phyloP scores from a whole-genome alignment of 306 rosid genomes.

The Sphenostylis stenocarpa region DNA sequence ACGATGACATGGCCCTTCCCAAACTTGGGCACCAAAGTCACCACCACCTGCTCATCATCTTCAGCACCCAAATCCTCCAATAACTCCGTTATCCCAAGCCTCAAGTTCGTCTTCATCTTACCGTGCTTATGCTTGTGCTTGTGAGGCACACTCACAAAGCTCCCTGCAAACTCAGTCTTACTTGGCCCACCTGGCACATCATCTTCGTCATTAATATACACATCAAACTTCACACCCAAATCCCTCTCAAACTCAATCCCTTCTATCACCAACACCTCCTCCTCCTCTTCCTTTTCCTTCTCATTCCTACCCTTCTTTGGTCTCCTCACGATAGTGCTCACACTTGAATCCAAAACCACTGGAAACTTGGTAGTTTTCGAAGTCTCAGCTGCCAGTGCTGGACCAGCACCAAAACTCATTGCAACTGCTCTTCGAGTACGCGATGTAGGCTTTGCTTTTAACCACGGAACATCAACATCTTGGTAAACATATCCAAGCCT shows the following conservation, averaged over 20 bases:
- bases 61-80: conserved; percentile 82
- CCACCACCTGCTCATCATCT: conserved; percentile 63
- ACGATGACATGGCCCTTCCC: conserved; percentile 55
- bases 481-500: conserved; percentile 64
- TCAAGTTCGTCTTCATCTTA: conserved; percentile 43
- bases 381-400: conserved; percentile 46
- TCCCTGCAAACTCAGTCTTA: conserved; percentile 77
- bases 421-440: neutral
- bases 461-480: conserved; percentile 69
- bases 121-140: conserved; percentile 32
- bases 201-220: conserved; percentile 71
- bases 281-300: conserved; percentile 49
- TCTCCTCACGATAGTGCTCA: conserved; percentile 55
- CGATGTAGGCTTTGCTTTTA: conserved; percentile 48
- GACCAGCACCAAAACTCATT: neutral
- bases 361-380: conserved; percentile 39
- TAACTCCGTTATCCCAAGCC: conserved; percentile 60
- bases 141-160: conserved; percentile 78
- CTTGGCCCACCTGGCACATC: conserved; percentile 42
- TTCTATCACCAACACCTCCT: conserved; percentile 55
- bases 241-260: conserved; percentile 62
- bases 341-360: conserved; percentile 34
- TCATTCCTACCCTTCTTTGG: conserved; percentile 50
- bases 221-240: conserved; percentile 61
- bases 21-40: conserved; percentile 67